A percentile compares a stretch with the other conserved stretches of the same genome.
Conservation (phyloP, 345 rosid genomes). For the sweet orange (Citrus sinensis) region DNA sequence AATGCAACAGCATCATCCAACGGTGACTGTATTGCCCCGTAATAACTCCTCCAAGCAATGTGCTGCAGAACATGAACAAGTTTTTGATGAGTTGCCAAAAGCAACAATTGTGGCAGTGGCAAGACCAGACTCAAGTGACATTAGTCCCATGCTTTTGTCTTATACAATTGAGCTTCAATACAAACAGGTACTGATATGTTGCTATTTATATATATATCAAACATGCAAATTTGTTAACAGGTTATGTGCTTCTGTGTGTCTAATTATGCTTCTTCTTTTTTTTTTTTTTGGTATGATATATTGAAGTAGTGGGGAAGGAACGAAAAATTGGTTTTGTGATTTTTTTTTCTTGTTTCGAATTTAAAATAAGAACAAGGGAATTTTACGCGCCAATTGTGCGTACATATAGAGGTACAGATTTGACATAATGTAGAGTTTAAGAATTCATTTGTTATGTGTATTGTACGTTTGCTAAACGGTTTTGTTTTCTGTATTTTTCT, state of each 20-base stretch:
- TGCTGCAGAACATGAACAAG: constrained; percentile 23
- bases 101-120: constrained; percentile 71
- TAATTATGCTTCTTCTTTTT: background rate
- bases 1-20: background rate
- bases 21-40: constrained; percentile 2
- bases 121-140: constrained; percentile 69
- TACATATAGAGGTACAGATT: background rate
- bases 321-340: background rate
- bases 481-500: background rate
- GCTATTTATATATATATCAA: background rate
- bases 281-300: background rate
- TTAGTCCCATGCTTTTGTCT: constrained; percentile 86
- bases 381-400: background rate
- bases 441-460: background rate
- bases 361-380: background rate
- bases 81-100: constrained; percentile 69
- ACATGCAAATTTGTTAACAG: background rate
- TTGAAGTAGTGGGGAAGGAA: background rate
- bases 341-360: background rate
- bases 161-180: constrained; percentile 74
- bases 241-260: background rate
- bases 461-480: background rate
- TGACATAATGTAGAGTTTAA: background rate
- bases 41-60: constrained; percentile 22
- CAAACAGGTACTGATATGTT: constrained; percentile 50